Conservation (phyloP, 306 rosid species). For the Aeschynomene evenia region DNA sequence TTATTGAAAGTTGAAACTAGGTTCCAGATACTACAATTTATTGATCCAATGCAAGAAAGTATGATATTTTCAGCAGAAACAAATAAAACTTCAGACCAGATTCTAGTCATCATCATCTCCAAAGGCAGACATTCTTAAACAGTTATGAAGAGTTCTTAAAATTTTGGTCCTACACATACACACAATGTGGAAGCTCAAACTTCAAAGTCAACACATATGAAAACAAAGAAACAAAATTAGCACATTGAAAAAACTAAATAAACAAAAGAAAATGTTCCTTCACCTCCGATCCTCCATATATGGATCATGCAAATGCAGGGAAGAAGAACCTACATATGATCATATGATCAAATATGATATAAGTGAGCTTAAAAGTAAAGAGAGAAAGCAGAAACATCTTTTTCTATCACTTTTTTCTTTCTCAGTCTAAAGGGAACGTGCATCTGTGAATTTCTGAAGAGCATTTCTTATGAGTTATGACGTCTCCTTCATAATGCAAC, state of each 20-base stretch:
- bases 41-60: background rate
- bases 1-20: constrained; percentile 7
- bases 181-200: constrained; percentile 12
- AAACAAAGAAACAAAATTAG: background rate
- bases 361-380: constrained; percentile 19
- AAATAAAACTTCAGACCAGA: background rate
- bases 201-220: constrained; percentile 23
- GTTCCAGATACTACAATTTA: background rate
- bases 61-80: constrained; percentile 17
- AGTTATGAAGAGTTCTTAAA: background rate
- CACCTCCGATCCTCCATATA: too few relatives aligned
- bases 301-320: constrained; percentile 30
- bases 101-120: constrained; percentile 7
- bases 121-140: constrained; percentile 11
- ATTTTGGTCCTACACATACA: constrained; percentile 13
- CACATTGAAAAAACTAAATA: background rate
- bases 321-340: too few relatives aligned
- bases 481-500: constrained; percentile 55
- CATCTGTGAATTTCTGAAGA: constrained; percentile 24
- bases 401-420: constrained; percentile 22
- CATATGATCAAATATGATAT: too few relatives aligned
- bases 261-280: background rate
- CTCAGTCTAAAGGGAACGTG: constrained; percentile 23
- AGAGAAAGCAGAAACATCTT: constrained; percentile 22
- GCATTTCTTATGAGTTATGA: constrained; percentile 67